These are phyloP conservation scores for Elongisporangium anandrum DNA, from an alignment of 352 stramenopile species.

Conservation along the genomic window DNA sequence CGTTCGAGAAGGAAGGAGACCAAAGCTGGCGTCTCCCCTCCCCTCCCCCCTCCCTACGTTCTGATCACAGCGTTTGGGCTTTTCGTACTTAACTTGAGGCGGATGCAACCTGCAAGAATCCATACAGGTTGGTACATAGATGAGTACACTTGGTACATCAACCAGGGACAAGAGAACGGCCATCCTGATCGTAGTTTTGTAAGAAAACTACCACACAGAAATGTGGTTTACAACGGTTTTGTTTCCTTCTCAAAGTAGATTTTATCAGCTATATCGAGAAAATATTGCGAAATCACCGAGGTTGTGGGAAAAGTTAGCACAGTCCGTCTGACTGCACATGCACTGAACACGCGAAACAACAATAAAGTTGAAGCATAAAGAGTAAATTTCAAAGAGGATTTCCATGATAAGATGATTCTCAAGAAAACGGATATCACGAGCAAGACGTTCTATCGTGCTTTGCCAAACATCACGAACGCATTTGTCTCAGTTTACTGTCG, in stretches of 20 bases:
- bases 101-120: neutral
- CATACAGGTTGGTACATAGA: neutral
- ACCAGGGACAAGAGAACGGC: too few relatives aligned
- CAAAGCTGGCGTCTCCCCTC: neutral
- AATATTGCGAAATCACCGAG: too few relatives aligned
- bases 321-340: too few relatives aligned
- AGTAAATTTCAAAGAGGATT: neutral
- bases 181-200: neutral
- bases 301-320: too few relatives aligned
- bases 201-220: neutral
- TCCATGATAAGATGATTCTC: too few relatives aligned
- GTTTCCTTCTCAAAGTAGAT: neutral
- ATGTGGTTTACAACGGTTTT: neutral
- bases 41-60: neutral
- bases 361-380: neutral
- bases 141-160: neutral
- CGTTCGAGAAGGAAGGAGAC: neutral
- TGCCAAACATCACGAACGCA: too few relatives aligned
- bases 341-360: too few relatives aligned
- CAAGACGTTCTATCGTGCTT: too few relatives aligned
- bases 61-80: neutral
- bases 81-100: neutral
- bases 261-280: neutral
- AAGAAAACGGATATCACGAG: too few relatives aligned
- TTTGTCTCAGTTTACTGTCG: neutral